Conservation (phyloP, 2,329 filamentous ascomycete species). For the Colletotrichum theobromicola region DNA sequence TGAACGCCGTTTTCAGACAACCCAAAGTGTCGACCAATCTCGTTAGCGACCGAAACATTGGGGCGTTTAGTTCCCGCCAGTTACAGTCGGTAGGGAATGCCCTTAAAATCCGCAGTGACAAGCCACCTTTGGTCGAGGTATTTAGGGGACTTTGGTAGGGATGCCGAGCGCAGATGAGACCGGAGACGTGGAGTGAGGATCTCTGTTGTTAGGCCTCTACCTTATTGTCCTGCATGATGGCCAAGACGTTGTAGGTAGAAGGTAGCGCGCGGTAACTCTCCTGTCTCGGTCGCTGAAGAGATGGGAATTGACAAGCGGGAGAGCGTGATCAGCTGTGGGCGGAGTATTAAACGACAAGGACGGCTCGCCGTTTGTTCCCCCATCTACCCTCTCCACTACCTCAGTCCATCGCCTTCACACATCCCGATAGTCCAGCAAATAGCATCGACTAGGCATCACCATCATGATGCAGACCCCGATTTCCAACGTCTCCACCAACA, state of each 20-base stretch:
- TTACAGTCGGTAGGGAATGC: not conserved
- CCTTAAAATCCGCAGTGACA: not conserved
- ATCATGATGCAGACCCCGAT: not conserved
- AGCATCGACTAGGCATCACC: not conserved
- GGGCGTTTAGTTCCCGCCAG: not conserved
- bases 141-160: not conserved
- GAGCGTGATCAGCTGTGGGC: not conserved
- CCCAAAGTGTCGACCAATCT: not conserved
- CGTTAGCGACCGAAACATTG: not conserved
- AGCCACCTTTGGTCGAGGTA: not conserved
- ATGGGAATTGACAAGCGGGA: not conserved
- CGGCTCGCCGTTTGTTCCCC: not conserved
- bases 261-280: not conserved
- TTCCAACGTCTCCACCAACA: not conserved
- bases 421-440: not conserved
- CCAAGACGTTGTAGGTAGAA: no score
- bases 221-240: no score
- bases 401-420: not conserved
- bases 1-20: not conserved
- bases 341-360: not conserved
- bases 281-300: not conserved
- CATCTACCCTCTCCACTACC: not conserved
- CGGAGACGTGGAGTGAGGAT: not conserved
- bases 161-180: not conserved
- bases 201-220: no score